A percentile compares a stretch with the other conserved stretches of the same genome.
These are phyloP conservation scores for Carex scoparia DNA, from an alignment of 176 grass and related monocot species.

Conservation along the genomic window DNA sequence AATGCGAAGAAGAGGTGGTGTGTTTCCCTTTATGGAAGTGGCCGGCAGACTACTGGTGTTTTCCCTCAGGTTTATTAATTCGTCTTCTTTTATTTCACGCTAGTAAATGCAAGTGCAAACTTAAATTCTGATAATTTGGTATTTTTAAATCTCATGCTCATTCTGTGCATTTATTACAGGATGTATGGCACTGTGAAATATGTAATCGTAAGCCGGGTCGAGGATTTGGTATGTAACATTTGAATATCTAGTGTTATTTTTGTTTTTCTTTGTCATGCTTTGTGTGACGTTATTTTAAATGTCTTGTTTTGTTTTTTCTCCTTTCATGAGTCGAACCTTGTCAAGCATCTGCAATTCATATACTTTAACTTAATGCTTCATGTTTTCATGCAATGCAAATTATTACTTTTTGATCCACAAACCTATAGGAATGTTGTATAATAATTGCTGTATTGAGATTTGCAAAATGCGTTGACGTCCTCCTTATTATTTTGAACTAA, in stretches of 20 bases:
- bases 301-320: neutral
- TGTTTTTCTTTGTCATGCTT: neutral
- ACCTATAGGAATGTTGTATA: neutral
- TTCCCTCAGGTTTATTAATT: conserved; percentile 70
- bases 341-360: neutral
- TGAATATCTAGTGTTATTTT: neutral
- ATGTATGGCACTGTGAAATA: conserved; percentile 98
- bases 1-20: conserved; percentile 99
- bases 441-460: conserved; percentile 1
- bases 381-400: neutral
- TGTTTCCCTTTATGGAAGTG: conserved; percentile 90
- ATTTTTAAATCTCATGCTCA: neutral
- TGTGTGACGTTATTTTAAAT: neutral
- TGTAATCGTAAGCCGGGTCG: conserved; percentile 83
- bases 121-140: conserved; percentile 7
- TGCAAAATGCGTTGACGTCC: neutral
- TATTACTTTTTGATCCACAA: neutral
- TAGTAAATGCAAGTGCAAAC: neutral
- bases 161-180: conserved; percentile 44
- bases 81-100: neutral
- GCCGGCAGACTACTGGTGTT: conserved; percentile 98
- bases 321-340: neutral
- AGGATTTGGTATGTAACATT: conserved; percentile 73
- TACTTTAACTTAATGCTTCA: neutral
- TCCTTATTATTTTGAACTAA: neutral